Percentiles rank a stretch among this genome's conserved stretches.
Conservation (phyloP, 352 stramenopile species). For the Thraustochytrium striatum region DNA sequence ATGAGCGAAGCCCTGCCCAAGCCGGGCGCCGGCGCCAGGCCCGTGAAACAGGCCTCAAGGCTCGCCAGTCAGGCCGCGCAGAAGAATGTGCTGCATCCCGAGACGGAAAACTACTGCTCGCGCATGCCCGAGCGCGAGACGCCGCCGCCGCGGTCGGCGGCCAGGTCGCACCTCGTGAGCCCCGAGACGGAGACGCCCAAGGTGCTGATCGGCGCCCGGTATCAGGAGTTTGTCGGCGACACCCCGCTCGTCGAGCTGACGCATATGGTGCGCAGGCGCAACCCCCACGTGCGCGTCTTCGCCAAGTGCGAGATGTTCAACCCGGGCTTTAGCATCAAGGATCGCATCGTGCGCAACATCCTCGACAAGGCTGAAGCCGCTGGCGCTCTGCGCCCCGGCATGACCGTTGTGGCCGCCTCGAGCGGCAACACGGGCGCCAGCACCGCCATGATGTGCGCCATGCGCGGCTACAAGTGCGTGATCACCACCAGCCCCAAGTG, state of each 20-base stretch:
- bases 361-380: slow-evolving; percentile 36
- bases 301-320: slow-evolving; percentile 50
- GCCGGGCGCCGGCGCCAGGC: neutral
- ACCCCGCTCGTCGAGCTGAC: slow-evolving; percentile 49
- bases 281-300: slow-evolving; percentile 45
- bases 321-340: slow-evolving; percentile 48
- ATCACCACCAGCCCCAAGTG: slow-evolving; percentile 49
- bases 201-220: neutral
- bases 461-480: slow-evolving; percentile 74
- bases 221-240: slow-evolving; percentile 44
- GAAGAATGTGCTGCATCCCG: neutral
- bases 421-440: slow-evolving; percentile 89
- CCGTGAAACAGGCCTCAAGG: slow-evolving; percentile 15
- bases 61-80: slow-evolving; percentile 12
- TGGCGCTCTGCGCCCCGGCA: slow-evolving; percentile 31
- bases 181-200: slow-evolving; percentile 44
- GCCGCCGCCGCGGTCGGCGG: neutral
- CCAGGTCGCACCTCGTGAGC: neutral
- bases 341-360: slow-evolving; percentile 48
- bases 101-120: slow-evolving; percentile 2
- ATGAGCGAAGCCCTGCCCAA: too few relatives aligned
- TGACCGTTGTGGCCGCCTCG: slow-evolving; percentile 81
- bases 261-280: slow-evolving; percentile 33
- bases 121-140: neutral
- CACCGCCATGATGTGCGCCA: slow-evolving; percentile 79